Percentiles rank a stretch among this genome's conserved stretches.
phyloP scores from a whole-genome alignment of 805 yeast genomes.

The Suhomyces faveliae region DNA sequence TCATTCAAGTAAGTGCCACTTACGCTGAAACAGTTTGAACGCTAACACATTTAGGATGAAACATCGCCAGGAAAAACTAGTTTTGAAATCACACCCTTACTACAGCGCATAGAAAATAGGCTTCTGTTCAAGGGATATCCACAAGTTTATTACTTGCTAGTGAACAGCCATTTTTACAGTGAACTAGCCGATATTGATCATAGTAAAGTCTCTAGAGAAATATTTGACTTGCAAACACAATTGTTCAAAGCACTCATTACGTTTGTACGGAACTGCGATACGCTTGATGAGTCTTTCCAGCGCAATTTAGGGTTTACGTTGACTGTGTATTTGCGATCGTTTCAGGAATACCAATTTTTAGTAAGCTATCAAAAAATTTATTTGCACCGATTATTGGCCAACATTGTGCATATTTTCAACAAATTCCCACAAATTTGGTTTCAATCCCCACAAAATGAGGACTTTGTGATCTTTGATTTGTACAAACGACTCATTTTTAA shows the following conservation, averaged over 20 bases:
- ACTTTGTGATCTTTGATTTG: background rate
- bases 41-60: slow-evolving; percentile 1
- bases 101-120: background rate
- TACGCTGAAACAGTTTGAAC: background rate
- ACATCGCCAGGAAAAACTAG: background rate
- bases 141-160: background rate
- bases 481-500: background rate
- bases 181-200: background rate
- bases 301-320: background rate
- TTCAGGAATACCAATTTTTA: background rate
- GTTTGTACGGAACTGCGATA: background rate
- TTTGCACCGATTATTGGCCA: background rate
- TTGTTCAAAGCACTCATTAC: background rate
- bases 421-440: slow-evolving; percentile 1
- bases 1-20: background rate
- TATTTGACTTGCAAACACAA: background rate
- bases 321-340: background rate
- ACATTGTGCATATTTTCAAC: background rate
- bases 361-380: background rate
- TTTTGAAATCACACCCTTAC: background rate
- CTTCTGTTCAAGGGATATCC: background rate
- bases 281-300: background rate
- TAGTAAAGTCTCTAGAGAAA: background rate
- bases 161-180: background rate
- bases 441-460: background rate